Percentiles rank a stretch among this genome's conserved stretches.
These are phyloP conservation scores for Nicotiana tomentosiformis DNA, from an alignment of 257 asterid species.

Conservation along the genomic window DNA sequence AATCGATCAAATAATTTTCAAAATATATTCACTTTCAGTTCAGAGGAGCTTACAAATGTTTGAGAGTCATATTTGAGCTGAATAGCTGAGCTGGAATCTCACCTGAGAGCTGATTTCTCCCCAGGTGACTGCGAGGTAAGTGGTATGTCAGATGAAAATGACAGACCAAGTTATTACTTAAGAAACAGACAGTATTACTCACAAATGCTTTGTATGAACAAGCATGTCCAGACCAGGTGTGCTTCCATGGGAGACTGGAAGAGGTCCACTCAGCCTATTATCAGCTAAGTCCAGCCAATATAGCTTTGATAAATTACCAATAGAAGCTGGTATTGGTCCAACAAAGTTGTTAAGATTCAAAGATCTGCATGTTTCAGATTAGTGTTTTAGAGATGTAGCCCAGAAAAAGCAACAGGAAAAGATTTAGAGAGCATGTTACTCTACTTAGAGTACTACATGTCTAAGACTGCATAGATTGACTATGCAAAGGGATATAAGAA, in stretches of 20 bases:
- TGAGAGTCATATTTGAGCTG: slow-evolving; percentile 49
- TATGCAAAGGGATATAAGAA: not conserved
- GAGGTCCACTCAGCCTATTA: slow-evolving; percentile 59
- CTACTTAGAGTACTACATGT: not conserved
- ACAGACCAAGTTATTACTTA: not conserved
- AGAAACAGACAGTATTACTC: slow-evolving; percentile 11
- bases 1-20: not conserved
- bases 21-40: not conserved
- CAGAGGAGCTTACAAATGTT: slow-evolving; percentile 64
- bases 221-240: slow-evolving; percentile 91
- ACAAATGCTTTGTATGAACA: slow-evolving; percentile 65
- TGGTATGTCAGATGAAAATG: slow-evolving; percentile 7
- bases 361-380: slow-evolving; percentile 42
- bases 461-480: not conserved
- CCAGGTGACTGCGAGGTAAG: slow-evolving; percentile 63
- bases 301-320: slow-evolving; percentile 55
- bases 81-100: slow-evolving; percentile 68
- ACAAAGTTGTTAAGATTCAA: slow-evolving; percentile 62
- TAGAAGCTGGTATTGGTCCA: slow-evolving; percentile 69
- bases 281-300: slow-evolving; percentile 86
- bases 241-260: slow-evolving; percentile 67
- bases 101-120: slow-evolving; percentile 65
- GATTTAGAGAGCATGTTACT: too few relatives aligned
- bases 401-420: not conserved
- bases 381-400: slow-evolving; percentile 1